Base-by-base conservation (phyloP, 192 early-diverging fungal species). In the Entomortierella parvispora region DNA sequence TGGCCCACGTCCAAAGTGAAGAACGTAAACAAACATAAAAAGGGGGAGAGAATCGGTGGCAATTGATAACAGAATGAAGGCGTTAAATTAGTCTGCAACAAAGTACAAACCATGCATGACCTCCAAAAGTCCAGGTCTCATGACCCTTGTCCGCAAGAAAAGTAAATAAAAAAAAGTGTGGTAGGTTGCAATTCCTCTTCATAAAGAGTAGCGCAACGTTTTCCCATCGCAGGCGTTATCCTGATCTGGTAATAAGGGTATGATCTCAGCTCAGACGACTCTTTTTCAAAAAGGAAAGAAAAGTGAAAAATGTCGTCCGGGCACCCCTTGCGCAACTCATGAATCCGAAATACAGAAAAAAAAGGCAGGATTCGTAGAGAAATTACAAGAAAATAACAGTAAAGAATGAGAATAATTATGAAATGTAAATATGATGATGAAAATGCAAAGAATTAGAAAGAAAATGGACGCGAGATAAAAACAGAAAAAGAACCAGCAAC, bases 211-310 rank as follows among this genome's bases (percentile, higher is more conserved):
- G n/a, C n/a, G n/a, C n/a, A n/a, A n/a, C n/a, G 37, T 40, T 26
- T 70, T 70, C 68, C 68, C 68, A 62, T 62, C 68, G 68, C 68
- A 70, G 68, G 68, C 58, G 61, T 70, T 70, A 70, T 56, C 68
- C 68, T 62, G 40, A 70, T 62, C 68, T 69, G 68, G 68, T 70
- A n/a, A 47, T 62, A 31, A 70, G 68, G 68, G 68, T 70, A 62
- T 70, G 31, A 70, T 77, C 74, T 77, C 74, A 77, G 74, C 74
- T 57, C 68, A 32, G 48, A 37, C 48, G 72, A 57, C 62, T 64
- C 48, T 64, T 55, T 45, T 74, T 33, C 55, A 55, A 46, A 48
- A 32, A 29, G 51, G 32, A 52, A 14, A 18, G 20, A 37, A 37
- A 8, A 18, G 33, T 26, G 40, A 44, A 65, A 44, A 65, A 74